phyloP scores from a whole-genome alignment of 2,329 filamentous ascomycete species.

The Beauveria sp. region DNA sequence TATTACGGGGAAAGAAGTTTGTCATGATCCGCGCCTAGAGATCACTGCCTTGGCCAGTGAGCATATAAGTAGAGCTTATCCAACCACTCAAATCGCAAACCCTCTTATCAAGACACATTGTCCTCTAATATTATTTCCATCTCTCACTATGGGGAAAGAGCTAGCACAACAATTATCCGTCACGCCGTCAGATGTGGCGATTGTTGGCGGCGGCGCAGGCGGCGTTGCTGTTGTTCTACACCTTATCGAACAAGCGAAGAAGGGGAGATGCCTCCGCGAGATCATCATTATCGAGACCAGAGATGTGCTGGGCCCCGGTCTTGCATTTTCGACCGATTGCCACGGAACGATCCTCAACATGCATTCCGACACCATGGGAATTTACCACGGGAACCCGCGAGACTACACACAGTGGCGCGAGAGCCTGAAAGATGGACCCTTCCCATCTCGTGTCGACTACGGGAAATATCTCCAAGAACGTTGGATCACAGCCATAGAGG shows the following conservation, averaged over 20 bases:
- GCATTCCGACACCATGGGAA: conserved; percentile 12
- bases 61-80: conserved; percentile 5
- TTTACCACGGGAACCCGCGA: conserved; percentile 2
- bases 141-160: conserved; percentile 1
- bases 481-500: background rate
- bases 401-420: conserved; percentile 11
- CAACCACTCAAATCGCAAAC: background rate
- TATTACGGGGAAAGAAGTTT: background rate
- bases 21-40: background rate
- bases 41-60: background rate
- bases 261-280: background rate
- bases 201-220: conserved; percentile 7
- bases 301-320: background rate
- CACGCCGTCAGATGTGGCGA: conserved; percentile 3
- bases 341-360: conserved; percentile 11
- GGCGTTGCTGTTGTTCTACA: conserved; percentile 10
- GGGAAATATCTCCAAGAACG: conserved; percentile 2
- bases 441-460: conserved; percentile 8
- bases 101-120: background rate
- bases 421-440: conserved; percentile 5
- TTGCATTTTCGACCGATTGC: conserved; percentile 9
- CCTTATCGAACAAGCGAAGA: conserved; percentile 8
- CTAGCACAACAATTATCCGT: background rate
- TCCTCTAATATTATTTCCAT: background rate
- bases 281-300: conserved; percentile 3